Percentiles rank a stretch among this genome's conserved stretches.
Evolutionary conservation across 495 filamentous ascomycete species (phyloP).

Genomic region (Neurospora discreta): DNA sequence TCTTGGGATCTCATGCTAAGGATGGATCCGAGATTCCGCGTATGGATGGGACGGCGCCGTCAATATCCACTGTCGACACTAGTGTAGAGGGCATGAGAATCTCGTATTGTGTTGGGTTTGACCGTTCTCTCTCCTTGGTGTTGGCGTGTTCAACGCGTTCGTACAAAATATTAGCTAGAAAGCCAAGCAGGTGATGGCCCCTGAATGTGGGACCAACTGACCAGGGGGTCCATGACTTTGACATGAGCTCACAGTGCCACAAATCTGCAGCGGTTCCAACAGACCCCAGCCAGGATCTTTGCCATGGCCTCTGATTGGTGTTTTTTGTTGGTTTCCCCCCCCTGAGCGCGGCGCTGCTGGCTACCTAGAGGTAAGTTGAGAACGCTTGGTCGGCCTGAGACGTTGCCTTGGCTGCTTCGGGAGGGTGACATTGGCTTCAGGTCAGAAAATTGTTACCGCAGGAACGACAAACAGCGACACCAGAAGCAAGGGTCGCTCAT

Average conservation of each 20-base stretch:
- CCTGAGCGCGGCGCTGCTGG: not conserved
- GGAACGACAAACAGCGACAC: not conserved
- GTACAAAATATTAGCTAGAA: not conserved
- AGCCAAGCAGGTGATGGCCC: not conserved
- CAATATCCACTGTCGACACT: not conserved
- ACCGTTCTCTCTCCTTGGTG: not conserved
- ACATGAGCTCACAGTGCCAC: conserved; percentile 4
- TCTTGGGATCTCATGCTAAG: not conserved
- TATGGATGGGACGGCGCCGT: not conserved
- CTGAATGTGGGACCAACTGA: not conserved
- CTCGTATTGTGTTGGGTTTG: not conserved
- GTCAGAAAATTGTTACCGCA: not conserved
- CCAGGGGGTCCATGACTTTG: not conserved
- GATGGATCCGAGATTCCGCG: not conserved
- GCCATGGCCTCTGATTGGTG: not conserved
- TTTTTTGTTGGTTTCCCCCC: not conserved
- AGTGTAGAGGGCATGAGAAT: not conserved
- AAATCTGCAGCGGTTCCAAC: conserved; percentile 2
- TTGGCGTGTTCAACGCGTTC: not conserved
- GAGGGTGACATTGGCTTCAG: not conserved
- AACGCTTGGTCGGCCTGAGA: not conserved
- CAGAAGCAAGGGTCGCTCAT: not conserved
- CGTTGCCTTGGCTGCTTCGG: not conserved
- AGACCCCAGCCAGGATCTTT: not conserved
- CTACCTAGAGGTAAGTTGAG: not conserved